Conservation (phyloP, 192 early-diverging fungal genomes). For the Backusella westeae region DNA sequence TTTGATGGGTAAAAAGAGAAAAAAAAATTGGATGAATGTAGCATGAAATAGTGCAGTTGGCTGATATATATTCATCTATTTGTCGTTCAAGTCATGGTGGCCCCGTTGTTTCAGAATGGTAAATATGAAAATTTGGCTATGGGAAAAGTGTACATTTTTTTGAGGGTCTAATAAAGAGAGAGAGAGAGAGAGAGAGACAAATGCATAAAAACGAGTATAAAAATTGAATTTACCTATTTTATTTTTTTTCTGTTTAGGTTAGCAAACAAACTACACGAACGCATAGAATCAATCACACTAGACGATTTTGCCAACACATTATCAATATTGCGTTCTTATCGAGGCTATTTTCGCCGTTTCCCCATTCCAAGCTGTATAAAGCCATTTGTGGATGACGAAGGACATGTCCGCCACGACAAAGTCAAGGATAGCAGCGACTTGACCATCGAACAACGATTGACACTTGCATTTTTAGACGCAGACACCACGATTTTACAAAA, state of each 20-base stretch:
- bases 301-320: slow-evolving; percentile 40
- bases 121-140: not conserved
- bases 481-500: slow-evolving; percentile 47
- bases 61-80: not conserved
- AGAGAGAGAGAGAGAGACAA: not conserved
- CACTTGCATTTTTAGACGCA: slow-evolving; percentile 59
- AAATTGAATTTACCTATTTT: not conserved
- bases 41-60: no score
- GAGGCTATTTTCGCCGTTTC: slow-evolving; percentile 49
- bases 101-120: slow-evolving; percentile 36
- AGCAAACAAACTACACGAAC: slow-evolving; percentile 46
- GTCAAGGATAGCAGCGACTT: slow-evolving; percentile 21
- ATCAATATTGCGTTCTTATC: slow-evolving; percentile 35
- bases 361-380: slow-evolving; percentile 25
- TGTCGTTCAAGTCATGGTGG: slow-evolving; percentile 31
- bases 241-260: slow-evolving; percentile 22
- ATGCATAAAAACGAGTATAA: not conserved
- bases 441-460: slow-evolving; percentile 68
- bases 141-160: not conserved
- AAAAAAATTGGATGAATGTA: no score
- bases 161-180: not conserved
- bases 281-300: slow-evolving; percentile 41
- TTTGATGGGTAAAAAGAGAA: slow-evolving; percentile 51
- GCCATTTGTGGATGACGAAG: slow-evolving; percentile 16
- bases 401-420: not conserved